A percentile compares a stretch with the other conserved stretches of the same genome.
Conservation (phyloP, 2,329 filamentous ascomycete species). For the Mollisiaceae sp. region DNA sequence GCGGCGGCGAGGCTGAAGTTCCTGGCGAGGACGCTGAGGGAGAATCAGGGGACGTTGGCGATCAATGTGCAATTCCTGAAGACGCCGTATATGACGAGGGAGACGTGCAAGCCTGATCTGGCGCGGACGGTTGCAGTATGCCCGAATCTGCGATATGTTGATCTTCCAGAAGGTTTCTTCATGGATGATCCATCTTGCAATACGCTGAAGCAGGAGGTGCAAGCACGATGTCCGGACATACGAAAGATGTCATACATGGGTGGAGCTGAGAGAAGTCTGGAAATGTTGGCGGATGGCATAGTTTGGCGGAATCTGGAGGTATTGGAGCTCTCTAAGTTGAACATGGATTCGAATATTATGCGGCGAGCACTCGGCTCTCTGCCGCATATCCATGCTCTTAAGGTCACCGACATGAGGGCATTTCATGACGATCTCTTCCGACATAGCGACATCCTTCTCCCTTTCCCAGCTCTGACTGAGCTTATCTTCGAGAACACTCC, state of each 20-base stretch:
- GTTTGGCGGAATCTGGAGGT: constrained; percentile 76
- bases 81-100: constrained; percentile 89
- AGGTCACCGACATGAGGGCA: constrained; percentile 70
- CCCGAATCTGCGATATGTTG: constrained; percentile 85
- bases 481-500: constrained; percentile 75
- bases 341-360: constrained; percentile 72
- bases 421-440: constrained; percentile 81
- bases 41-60: constrained; percentile 70
- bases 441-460: constrained; percentile 66
- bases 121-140: constrained; percentile 85
- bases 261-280: constrained; percentile 79
- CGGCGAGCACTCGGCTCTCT: constrained; percentile 74
- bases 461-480: constrained; percentile 76
- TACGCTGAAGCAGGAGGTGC: constrained; percentile 80
- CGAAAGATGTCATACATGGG: constrained; percentile 86
- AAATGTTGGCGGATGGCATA: constrained; percentile 67
- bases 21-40: constrained; percentile 80
- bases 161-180: constrained; percentile 88
- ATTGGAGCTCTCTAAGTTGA: constrained; percentile 70
- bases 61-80: constrained; percentile 79
- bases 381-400: constrained; percentile 72
- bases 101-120: constrained; percentile 82
- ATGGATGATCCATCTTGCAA: constrained; percentile 77
- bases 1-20: constrained; percentile 77
- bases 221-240: constrained; percentile 81